These are phyloP conservation scores for Platanus orientalis DNA, from an alignment of 164 flowering plant genomes.

Conservation along the genomic window DNA sequence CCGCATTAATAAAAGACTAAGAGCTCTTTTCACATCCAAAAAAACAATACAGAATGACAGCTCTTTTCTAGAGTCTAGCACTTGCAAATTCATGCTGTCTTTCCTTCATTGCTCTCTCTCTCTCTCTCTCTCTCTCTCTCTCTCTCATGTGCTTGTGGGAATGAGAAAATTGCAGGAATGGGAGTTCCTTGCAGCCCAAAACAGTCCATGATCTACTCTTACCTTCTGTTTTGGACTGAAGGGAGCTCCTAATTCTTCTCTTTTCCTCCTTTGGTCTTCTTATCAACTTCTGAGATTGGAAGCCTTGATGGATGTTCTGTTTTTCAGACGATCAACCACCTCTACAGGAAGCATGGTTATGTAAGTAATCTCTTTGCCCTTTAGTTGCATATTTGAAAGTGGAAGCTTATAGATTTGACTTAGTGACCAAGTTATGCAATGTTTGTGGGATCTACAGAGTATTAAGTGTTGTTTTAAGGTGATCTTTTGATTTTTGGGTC, in stretches of 20 bases:
- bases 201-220: conserved; percentile 5
- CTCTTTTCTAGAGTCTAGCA: not conserved
- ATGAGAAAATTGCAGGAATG: conserved; percentile 22
- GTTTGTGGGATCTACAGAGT: too few species aligned
- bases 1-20: conserved; percentile 3
- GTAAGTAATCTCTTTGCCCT: too few species aligned
- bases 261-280: conserved; percentile 8
- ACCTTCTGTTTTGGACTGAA: conserved; percentile 22
- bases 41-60: not conserved
- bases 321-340: not conserved
- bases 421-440: too few species aligned
- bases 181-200: conserved; percentile 26
- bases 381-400: too few species aligned
- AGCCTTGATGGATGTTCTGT: not conserved
- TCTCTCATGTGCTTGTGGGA: not conserved
- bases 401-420: too few species aligned
- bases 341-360: too few species aligned
- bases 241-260: conserved; percentile 28
- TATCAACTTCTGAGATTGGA: not conserved
- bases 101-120: too few species aligned
- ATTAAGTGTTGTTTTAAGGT: too few species aligned
- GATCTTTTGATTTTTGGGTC: too few species aligned
- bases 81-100: conserved; percentile 3
- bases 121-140: not conserved
- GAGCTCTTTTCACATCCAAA: conserved; percentile 3